A percentile compares a stretch with the other conserved stretches of the same genome.
phyloP scores from a whole-genome alignment of 2,329 filamentous ascomycete species.

The Helminthosporium solani region DNA sequence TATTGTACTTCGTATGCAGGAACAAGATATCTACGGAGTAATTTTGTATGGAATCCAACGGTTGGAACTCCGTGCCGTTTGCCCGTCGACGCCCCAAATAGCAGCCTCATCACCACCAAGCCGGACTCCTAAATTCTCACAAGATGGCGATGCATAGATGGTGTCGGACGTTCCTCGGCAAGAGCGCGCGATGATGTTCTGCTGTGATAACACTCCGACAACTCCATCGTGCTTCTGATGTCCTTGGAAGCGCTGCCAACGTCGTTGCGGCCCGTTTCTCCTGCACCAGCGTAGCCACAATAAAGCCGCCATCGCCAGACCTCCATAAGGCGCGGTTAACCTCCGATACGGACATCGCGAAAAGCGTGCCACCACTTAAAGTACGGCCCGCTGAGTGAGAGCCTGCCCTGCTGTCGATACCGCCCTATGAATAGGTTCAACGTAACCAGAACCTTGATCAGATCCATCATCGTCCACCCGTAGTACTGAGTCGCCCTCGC shows the following conservation, averaged over 20 bases:
- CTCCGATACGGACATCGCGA: constrained; percentile 3
- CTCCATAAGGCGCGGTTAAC: no score
- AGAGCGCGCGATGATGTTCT: no score
- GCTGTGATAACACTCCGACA: no score
- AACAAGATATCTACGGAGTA: no score
- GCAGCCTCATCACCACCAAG: neutral
- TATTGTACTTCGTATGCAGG: constrained; percentile 9
- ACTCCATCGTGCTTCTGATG: no score
- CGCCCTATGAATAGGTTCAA: constrained; percentile 34
- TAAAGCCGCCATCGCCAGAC: no score
- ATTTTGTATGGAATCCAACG: neutral
- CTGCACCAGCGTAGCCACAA: no score
- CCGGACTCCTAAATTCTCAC: neutral
- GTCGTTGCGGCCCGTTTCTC: no score
- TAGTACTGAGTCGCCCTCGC: constrained; percentile 20
- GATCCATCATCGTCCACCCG: constrained; percentile 19
- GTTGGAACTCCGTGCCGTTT: neutral
- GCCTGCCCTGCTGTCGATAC: constrained; percentile 27
- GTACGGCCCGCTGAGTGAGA: constrained; percentile 23
- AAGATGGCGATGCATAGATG: no score
- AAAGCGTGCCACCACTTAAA: constrained; percentile 25
- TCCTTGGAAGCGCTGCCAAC: no score
- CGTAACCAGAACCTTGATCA: constrained; percentile 26
- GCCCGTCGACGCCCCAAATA: constrained; percentile 3
- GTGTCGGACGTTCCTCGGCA: no score